Evolutionary conservation across 139 green algal genomes (phyloP).

Genomic region (Yamagishiella unicocca): DNA sequence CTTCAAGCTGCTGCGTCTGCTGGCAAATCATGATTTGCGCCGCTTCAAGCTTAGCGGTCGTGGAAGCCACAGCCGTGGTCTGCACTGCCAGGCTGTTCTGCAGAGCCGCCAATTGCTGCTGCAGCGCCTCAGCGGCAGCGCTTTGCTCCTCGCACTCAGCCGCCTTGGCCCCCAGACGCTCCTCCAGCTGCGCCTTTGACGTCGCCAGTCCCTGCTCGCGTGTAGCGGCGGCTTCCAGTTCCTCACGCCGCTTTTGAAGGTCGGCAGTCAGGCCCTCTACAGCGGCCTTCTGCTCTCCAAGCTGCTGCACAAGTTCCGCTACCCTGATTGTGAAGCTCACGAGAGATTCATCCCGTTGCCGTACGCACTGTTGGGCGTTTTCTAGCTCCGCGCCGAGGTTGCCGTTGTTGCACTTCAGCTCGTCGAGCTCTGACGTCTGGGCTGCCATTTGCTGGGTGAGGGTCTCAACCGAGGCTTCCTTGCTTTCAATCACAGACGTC

Average conservation of each 20-base stretch:
- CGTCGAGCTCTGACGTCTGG: background rate
- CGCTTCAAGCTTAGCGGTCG: background rate
- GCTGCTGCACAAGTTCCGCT: background rate
- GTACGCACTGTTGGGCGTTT: background rate
- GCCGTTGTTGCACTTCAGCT: background rate
- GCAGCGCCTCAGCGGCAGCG: background rate
- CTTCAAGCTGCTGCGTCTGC: background rate
- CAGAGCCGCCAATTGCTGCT: background rate
- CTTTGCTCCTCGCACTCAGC: background rate
- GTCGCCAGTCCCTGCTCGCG: background rate
- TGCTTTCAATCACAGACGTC: background rate
- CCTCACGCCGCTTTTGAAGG: background rate
- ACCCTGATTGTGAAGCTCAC: background rate
- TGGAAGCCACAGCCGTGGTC: no score
- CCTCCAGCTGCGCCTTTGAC: background rate
- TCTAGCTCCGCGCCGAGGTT: background rate
- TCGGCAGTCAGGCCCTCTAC: background rate
- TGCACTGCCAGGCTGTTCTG: background rate
- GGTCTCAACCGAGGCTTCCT: slow-evolving; percentile 2
- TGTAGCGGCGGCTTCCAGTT: background rate
- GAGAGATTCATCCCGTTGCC: background rate
- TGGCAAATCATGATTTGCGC: background rate
- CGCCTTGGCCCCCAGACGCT: background rate
- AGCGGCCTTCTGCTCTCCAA: background rate
- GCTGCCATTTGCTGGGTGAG: background rate